phyloP scores from a whole-genome alignment of 768 basidiomycete species.

The Kondoa malvinella region DNA sequence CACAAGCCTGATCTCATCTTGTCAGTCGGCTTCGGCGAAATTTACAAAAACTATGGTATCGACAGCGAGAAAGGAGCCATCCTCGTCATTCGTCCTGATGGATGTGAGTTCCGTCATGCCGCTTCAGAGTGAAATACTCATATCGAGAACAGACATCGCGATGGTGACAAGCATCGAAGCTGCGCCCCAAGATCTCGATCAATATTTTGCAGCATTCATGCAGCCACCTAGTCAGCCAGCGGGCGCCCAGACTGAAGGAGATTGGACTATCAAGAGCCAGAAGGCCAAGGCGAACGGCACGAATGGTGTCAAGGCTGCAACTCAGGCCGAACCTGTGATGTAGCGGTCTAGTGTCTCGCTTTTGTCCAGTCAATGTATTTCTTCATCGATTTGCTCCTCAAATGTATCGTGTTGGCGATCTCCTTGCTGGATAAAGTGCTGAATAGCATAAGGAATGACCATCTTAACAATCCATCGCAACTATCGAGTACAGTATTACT shows the following conservation, averaged over 20 bases:
- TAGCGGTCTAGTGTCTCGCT: too few relatives aligned
- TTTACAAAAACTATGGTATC: constrained; percentile 28
- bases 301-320: background rate
- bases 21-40: constrained; percentile 24
- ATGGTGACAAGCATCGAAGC: too few relatives aligned
- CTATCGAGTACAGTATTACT: too few relatives aligned
- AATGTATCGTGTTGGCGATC: too few relatives aligned
- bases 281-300: background rate
- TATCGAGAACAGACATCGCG: too few relatives aligned
- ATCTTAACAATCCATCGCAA: too few relatives aligned
- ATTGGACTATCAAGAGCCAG: background rate
- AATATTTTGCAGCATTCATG: background rate
- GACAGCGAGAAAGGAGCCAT: constrained; percentile 24
- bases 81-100: constrained; percentile 26
- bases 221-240: background rate
- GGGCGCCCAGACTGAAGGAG: background rate
- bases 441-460: too few relatives aligned
- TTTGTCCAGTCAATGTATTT: too few relatives aligned
- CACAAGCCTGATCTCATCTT: background rate
- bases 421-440: too few relatives aligned
- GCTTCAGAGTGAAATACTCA: too few relatives aligned
- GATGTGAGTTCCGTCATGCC: constrained; percentile 15
- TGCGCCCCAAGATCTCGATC: background rate
- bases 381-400: too few relatives aligned
- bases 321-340: background rate